Evolutionary conservation across 164 flowering plant genomes (phyloP).

Genomic region (Saururus chinensis): DNA sequence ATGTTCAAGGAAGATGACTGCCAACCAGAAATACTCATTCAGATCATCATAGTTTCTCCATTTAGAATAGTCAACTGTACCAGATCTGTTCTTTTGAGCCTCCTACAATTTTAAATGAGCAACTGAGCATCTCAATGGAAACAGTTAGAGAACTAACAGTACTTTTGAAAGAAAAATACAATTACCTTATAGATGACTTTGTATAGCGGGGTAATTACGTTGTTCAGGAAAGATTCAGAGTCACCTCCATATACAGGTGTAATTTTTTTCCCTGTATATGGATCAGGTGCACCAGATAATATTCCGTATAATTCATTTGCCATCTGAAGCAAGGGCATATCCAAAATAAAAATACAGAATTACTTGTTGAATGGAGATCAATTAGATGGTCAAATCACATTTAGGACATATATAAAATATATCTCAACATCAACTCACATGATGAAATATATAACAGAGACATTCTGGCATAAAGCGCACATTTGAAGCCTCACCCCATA

Average conservation of each 20-base stretch:
- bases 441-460: slow-evolving; percentile 88
- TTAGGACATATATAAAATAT: background rate
- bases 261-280: too few species aligned
- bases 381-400: background rate
- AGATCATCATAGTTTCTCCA: slow-evolving; percentile 99
- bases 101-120: slow-evolving; percentile 42
- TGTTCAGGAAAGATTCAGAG: slow-evolving; percentile 58
- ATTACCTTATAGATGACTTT: slow-evolving; percentile 64
- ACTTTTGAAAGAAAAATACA: background rate
- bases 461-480: slow-evolving; percentile 97
- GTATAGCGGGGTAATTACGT: slow-evolving; percentile 78
- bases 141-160: background rate
- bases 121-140: slow-evolving; percentile 15
- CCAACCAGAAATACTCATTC: slow-evolving; percentile 92
- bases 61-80: slow-evolving; percentile 69
- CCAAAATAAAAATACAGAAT: background rate
- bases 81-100: slow-evolving; percentile 61
- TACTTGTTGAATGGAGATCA: background rate
- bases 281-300: slow-evolving; percentile 48
- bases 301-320: slow-evolving; percentile 73
- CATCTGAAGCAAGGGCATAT: slow-evolving; percentile 45
- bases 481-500: slow-evolving; percentile 99
- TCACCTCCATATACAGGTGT: slow-evolving; percentile 67
- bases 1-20: background rate
- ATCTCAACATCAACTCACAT: slow-evolving; percentile 41